Evolutionary conservation across 805 yeast genomes (phyloP).

Genomic region (Starmerella gropengiesseri): DNA sequence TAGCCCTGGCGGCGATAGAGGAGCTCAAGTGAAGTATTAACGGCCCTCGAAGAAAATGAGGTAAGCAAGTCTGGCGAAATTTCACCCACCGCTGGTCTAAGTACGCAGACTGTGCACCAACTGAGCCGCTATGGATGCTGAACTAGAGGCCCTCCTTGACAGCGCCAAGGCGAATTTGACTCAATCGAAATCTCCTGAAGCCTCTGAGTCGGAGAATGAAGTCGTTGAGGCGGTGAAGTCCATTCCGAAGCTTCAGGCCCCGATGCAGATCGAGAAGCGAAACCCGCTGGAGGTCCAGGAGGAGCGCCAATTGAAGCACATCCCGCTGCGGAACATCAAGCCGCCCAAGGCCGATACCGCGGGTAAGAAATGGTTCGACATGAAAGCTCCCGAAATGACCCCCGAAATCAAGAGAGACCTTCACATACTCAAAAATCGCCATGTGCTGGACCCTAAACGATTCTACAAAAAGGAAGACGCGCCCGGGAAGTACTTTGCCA

Average conservation of each 20-base stretch:
- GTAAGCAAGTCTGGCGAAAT: conserved; percentile 6
- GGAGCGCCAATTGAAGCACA: conserved; percentile 10
- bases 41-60: background rate
- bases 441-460: conserved; percentile 87
- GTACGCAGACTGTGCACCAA: background rate
- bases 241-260: conserved; percentile 8
- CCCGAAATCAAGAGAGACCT: conserved; percentile 65
- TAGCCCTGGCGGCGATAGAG: background rate
- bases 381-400: conserved; percentile 68
- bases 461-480: conserved; percentile 73
- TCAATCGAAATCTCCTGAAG: background rate
- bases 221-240: conserved; percentile 10
- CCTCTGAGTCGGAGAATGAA: conserved; percentile 24
- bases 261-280: background rate
- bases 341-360: conserved; percentile 31
- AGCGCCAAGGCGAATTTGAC: conserved; percentile 12
- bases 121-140: conserved; percentile 10
- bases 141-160: conserved; percentile 14
- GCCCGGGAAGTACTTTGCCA: conserved; percentile 68
- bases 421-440: conserved; percentile 68
- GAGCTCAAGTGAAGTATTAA: background rate
- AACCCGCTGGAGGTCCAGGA: background rate
- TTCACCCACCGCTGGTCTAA: background rate
- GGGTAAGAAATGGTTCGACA: conserved; percentile 65
- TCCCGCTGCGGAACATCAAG: conserved; percentile 25